Percentiles rank a stretch among this genome's conserved stretches.
These are phyloP conservation scores for Penicillium mononematosum DNA, from an alignment of 495 filamentous ascomycete genomes.

Conservation along the genomic window DNA sequence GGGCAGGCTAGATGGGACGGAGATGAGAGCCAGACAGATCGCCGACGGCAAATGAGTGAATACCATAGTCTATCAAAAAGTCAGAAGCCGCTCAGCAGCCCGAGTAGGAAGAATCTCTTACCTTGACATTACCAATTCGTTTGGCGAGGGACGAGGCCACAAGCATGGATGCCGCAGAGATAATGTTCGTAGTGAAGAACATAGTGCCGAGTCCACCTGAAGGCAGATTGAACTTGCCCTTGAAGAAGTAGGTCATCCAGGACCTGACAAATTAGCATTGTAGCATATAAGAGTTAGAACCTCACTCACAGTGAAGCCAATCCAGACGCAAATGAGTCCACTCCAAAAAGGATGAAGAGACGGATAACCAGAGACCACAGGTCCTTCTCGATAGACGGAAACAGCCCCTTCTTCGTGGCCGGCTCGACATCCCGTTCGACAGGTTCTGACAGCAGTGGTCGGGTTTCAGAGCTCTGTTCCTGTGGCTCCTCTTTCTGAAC, in stretches of 20 bases:
- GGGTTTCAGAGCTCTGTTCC: constrained; percentile 36
- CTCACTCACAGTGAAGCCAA: constrained; percentile 63
- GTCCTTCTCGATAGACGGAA: constrained; percentile 55
- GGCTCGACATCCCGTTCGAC: not conserved
- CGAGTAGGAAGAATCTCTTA: constrained; percentile 13
- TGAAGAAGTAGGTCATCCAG: constrained; percentile 75
- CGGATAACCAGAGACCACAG: constrained; percentile 62
- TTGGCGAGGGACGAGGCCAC: constrained; percentile 73
- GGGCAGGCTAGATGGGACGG: constrained; percentile 54
- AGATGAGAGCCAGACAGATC: constrained; percentile 68
- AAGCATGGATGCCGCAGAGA: constrained; percentile 66
- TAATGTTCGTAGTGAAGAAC: constrained; percentile 64
- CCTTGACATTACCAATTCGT: constrained; percentile 73
- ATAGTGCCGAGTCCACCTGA: constrained; percentile 71
- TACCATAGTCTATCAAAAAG: constrained; percentile 65
- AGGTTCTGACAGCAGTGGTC: constrained; percentile 46
- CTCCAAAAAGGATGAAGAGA: constrained; percentile 70
- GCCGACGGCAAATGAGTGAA: constrained; percentile 80
- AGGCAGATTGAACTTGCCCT: constrained; percentile 66
- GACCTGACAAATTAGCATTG: constrained; percentile 40
- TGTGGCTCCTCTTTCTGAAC: constrained; percentile 31
- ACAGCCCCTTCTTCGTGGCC: constrained; percentile 23
- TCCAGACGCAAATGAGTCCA: constrained; percentile 79
- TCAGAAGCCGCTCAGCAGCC: constrained; percentile 4
- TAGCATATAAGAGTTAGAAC: not conserved